Evolutionary conservation across 805 yeast species (phyloP).

Genomic region (Saccharomyces jurei): DNA sequence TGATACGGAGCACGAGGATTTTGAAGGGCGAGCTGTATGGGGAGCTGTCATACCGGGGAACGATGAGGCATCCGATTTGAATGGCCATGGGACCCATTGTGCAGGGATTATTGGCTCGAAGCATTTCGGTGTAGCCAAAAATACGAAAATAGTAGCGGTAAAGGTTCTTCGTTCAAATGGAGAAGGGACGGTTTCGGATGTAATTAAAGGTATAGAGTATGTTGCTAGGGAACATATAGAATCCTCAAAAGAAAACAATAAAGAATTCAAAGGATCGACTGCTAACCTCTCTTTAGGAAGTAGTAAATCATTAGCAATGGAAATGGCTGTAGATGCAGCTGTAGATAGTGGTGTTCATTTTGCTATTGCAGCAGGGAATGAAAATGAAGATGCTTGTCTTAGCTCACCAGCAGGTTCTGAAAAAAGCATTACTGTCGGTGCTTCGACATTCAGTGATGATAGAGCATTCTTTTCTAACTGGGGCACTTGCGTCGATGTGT

Average conservation of each 20-base stretch:
- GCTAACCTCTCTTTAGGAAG: constrained; percentile 95
- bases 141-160: constrained; percentile 52
- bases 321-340: constrained; percentile 83
- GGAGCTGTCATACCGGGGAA: constrained; percentile 58
- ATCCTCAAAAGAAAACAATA: not conserved
- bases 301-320: constrained; percentile 81
- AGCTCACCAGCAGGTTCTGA: constrained; percentile 86
- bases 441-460: constrained; percentile 77
- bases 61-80: constrained; percentile 55
- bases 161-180: constrained; percentile 66
- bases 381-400: constrained; percentile 85
- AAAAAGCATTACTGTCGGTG: constrained; percentile 88
- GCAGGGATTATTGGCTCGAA: constrained; percentile 79
- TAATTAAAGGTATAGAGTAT: constrained; percentile 58
- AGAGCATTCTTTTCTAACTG: constrained; percentile 94
- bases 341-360: constrained; percentile 81
- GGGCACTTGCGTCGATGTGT: constrained; percentile 92
- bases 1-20: constrained; percentile 45
- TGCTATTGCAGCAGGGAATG: constrained; percentile 96
- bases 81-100: constrained; percentile 88
- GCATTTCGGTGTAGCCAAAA: constrained; percentile 75
- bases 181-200: constrained; percentile 59
- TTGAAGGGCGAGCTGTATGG: constrained; percentile 51
- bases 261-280: constrained; percentile 63
- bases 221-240: constrained; percentile 49